Conservation (phyloP, 75 land plant genomes). For the Cunninghamia lanceolata region DNA sequence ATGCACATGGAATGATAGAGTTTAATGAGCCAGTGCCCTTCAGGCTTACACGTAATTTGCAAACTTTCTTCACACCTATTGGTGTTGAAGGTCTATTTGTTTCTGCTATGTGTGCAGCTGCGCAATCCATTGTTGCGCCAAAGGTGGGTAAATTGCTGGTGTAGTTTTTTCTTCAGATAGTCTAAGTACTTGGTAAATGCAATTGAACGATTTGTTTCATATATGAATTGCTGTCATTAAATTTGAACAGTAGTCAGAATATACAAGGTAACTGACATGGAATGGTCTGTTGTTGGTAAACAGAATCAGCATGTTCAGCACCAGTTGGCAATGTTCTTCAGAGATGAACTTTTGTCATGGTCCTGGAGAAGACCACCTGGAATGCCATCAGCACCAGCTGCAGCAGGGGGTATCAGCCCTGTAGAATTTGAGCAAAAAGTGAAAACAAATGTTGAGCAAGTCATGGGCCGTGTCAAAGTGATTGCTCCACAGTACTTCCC, state of each 20-base stretch:
- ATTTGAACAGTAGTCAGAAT: background rate
- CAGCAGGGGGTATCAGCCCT: constrained; percentile 66
- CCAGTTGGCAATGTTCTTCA: constrained; percentile 98
- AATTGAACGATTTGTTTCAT: constrained; percentile 8
- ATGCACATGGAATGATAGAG: constrained; percentile 95
- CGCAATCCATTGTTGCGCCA: constrained; percentile 90
- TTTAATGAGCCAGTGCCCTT: constrained; percentile 97
- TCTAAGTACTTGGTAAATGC: background rate
- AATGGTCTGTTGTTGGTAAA: constrained; percentile 16
- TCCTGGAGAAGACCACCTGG: constrained; percentile 95
- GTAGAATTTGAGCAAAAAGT: constrained; percentile 85
- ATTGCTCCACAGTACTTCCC: constrained; percentile 83
- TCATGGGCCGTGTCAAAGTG: constrained; percentile 64
- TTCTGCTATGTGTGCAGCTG: constrained; percentile 98
- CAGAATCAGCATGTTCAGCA: constrained; percentile 91
- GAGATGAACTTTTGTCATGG: constrained; percentile 98
- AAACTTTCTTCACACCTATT: constrained; percentile 91
- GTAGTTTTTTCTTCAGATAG: background rate
- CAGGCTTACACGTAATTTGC: constrained; percentile 92
- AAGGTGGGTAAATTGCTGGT: constrained; percentile 64
- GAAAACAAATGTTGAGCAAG: constrained; percentile 87
- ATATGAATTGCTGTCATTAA: background rate
- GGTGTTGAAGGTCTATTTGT: constrained; percentile 99
- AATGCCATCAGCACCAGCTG: constrained; percentile 63
- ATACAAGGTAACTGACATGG: background rate